These are phyloP conservation scores for Drechslerella dactyloides DNA, from an alignment of 2,329 filamentous ascomycete species.

Conservation along the genomic window DNA sequence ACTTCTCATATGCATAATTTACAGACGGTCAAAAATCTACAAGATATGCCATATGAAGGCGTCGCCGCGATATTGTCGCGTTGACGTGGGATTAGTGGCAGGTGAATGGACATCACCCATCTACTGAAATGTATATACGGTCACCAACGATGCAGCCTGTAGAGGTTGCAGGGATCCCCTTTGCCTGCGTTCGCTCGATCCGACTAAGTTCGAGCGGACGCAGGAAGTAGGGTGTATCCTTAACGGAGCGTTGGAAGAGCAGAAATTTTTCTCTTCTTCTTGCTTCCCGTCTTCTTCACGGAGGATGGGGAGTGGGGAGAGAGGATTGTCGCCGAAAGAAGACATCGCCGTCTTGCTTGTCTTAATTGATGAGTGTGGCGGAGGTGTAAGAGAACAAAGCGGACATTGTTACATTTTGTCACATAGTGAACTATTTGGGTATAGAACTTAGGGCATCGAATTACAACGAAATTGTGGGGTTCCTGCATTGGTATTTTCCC, in stretches of 20 bases:
- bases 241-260: slow-evolving; percentile 84
- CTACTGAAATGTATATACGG: slow-evolving; percentile 1
- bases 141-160: slow-evolving; percentile 75
- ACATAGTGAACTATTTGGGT: too few species aligned
- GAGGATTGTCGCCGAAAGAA: slow-evolving; percentile 46
- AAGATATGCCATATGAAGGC: too few species aligned
- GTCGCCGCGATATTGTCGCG: too few species aligned
- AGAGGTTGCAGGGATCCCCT: slow-evolving; percentile 74
- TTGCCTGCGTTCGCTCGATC: slow-evolving; percentile 59
- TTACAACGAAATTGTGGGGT: too few species aligned
- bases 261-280: slow-evolving; percentile 56
- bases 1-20: too few species aligned
- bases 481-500: too few species aligned
- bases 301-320: slow-evolving; percentile 5
- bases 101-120: too few species aligned
- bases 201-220: slow-evolving; percentile 3
- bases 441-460: too few species aligned
- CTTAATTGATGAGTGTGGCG: slow-evolving; percentile 51
- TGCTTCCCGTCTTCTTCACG: slow-evolving; percentile 42
- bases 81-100: too few species aligned
- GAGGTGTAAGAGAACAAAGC: slow-evolving; percentile 57
- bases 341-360: slow-evolving; percentile 43
- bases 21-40: too few species aligned
- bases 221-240: slow-evolving; percentile 68
- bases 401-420: slow-evolving; percentile 38